Percentiles rank a stretch among this genome's conserved stretches.
phyloP scores from a whole-genome alignment of 176 grass and related monocot genomes.

The Olyra latifolia region DNA sequence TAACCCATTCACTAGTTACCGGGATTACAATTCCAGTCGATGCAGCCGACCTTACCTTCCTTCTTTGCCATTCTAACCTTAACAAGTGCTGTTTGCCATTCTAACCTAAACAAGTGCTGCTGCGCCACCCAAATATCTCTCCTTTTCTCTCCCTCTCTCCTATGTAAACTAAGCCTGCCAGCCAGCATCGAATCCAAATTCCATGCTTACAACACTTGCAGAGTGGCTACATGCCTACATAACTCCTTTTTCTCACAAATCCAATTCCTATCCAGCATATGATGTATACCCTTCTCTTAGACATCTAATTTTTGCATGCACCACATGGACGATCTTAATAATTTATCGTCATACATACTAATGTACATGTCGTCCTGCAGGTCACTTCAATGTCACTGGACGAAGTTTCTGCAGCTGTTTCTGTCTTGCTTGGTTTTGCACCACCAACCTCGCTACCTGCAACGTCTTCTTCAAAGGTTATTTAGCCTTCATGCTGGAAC shows the following conservation, averaged over 20 bases:
- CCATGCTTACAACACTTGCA: background rate
- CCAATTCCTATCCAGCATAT: background rate
- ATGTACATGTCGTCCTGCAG: conserved; percentile 28
- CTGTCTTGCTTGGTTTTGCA: conserved; percentile 91
- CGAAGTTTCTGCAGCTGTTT: conserved; percentile 74
- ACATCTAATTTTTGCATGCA: background rate
- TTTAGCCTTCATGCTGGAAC: background rate
- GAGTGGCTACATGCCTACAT: too few species aligned
- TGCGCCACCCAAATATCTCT: background rate
- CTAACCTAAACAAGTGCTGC: background rate
- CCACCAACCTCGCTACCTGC: conserved; percentile 47
- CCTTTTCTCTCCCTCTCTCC: background rate
- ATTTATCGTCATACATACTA: background rate
- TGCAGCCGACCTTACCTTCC: too few species aligned
- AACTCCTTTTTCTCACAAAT: background rate
- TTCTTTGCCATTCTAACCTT: background rate
- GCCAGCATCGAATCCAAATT: background rate
- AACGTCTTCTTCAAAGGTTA: conserved; percentile 73
- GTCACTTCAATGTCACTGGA: conserved; percentile 54
- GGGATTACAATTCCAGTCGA: too few species aligned
- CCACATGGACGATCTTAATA: background rate
- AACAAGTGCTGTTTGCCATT: background rate
- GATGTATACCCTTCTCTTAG: background rate
- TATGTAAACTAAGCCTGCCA: background rate
- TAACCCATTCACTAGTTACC: too few species aligned